These are phyloP conservation scores for Tylopilus rubrobrunneus DNA, from an alignment of 768 basidiomycete genomes.

Conservation along the genomic window DNA sequence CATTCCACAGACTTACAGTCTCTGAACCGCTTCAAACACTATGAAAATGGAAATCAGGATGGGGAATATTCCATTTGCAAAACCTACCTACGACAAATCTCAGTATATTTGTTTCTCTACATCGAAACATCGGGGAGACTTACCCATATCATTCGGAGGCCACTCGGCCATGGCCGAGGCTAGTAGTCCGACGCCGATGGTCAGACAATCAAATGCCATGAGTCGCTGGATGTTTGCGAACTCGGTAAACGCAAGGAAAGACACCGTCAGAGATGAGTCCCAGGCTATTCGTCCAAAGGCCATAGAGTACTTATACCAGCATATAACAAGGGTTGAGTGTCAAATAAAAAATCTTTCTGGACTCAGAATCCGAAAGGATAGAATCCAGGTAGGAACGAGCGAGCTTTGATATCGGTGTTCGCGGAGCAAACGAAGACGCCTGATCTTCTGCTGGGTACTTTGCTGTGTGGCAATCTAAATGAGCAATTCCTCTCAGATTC, in stretches of 20 bases:
- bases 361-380: slow-evolving; percentile 87
- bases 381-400: slow-evolving; percentile 78
- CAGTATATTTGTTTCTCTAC: background rate
- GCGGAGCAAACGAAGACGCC: slow-evolving; percentile 40
- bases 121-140: slow-evolving; percentile 19
- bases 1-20: slow-evolving; percentile 59
- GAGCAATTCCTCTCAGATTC: slow-evolving; percentile 1
- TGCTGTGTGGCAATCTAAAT: slow-evolving; percentile 33
- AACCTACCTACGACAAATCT: slow-evolving; percentile 62
- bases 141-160: slow-evolving; percentile 95
- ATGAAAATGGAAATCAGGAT: slow-evolving; percentile 96
- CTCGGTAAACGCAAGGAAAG: slow-evolving; percentile 1
- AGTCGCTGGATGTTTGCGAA: slow-evolving; percentile 59
- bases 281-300: slow-evolving; percentile 95
- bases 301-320: slow-evolving; percentile 95
- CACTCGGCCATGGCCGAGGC: slow-evolving; percentile 98
- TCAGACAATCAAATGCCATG: slow-evolving; percentile 99
- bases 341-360: slow-evolving; percentile 92
- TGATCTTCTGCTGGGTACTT: slow-evolving; percentile 49
- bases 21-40: slow-evolving; percentile 94
- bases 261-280: slow-evolving; percentile 86
- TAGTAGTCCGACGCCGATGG: slow-evolving; percentile 90
- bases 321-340: slow-evolving; percentile 94
- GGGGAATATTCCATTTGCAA: slow-evolving; percentile 94
- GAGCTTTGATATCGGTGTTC: slow-evolving; percentile 52